Conservation (phyloP, 1,284 basidiomycete species). For the Moesziomyces antarcticus region DNA sequence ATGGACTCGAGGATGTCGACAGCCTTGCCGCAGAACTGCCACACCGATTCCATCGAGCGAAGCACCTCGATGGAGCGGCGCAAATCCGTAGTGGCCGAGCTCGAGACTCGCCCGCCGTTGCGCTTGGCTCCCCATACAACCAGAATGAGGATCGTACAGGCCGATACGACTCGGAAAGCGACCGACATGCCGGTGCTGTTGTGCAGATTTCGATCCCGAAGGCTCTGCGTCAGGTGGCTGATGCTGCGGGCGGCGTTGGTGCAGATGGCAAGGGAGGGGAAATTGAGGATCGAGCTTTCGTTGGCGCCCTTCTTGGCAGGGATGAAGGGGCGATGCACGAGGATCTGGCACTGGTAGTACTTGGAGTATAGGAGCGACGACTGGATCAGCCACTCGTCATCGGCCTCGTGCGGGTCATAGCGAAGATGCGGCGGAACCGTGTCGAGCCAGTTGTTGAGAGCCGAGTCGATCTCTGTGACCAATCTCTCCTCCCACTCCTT, state of each 20-base stretch:
- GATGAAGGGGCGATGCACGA: conserved; percentile 64
- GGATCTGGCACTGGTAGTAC: conserved; percentile 59
- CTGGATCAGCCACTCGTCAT: conserved; percentile 54
- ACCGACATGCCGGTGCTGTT: conserved; percentile 18
- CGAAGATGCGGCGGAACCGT: conserved; percentile 55
- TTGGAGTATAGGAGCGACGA: conserved; percentile 49
- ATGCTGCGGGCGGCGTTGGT: conserved; percentile 61
- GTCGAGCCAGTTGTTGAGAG: conserved; percentile 61
- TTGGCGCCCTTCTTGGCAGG: conserved; percentile 41
- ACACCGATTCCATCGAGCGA: conserved; percentile 44
- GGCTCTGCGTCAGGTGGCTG: conserved; percentile 49
- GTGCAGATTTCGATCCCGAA: conserved; percentile 42
- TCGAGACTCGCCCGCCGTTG: conserved; percentile 48
- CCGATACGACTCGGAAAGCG: conserved; percentile 34
- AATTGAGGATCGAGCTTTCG: conserved; percentile 53
- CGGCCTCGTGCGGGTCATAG: conserved; percentile 51
- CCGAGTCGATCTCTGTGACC: conserved; percentile 62
- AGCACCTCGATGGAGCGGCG: conserved; percentile 53
- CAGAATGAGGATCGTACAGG: conserved; percentile 51
- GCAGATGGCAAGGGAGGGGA: conserved; percentile 62
- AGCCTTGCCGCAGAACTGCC: conserved; percentile 50
- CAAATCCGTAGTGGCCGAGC: conserved; percentile 51
- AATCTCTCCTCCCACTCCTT: conserved; percentile 57
- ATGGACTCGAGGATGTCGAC: conserved; percentile 46
- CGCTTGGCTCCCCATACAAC: conserved; percentile 56